These are phyloP conservation scores for Hordeum vulgare DNA, from an alignment of 176 grass and related monocot genomes.

Conservation along the genomic window DNA sequence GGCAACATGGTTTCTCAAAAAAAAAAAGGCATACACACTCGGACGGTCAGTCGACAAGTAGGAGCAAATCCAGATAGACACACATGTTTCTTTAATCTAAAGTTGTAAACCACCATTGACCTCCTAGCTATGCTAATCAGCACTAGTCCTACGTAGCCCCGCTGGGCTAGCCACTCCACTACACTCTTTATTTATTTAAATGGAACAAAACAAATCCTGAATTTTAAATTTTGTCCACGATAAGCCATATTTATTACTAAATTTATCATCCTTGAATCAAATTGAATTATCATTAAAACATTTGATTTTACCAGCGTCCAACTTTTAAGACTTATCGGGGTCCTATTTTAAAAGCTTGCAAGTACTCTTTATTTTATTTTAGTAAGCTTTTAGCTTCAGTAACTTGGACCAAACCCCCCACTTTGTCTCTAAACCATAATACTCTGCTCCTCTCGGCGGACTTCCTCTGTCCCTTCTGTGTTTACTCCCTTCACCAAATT, in stretches of 20 bases:
- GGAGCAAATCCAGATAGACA: background rate
- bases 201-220: no score
- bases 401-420: background rate
- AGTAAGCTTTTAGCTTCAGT: background rate
- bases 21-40: background rate
- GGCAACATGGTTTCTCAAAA: background rate
- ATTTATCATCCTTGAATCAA: no score
- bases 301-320: no score
- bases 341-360: no score
- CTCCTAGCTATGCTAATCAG: background rate
- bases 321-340: no score
- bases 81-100: conserved; percentile 11
- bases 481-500: conserved; percentile 15
- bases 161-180: background rate
- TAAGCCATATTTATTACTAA: no score
- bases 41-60: background rate
- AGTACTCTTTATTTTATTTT: no score
- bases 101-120: conserved; percentile 25
- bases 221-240: no score
- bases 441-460: background rate
- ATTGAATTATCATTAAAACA: no score
- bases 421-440: background rate
- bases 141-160: background rate
- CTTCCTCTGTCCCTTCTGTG: background rate
- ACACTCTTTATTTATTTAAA: background rate